phyloP scores from a whole-genome alignment of 768 basidiomycete genomes.

The Lactarius deliciosus region DNA sequence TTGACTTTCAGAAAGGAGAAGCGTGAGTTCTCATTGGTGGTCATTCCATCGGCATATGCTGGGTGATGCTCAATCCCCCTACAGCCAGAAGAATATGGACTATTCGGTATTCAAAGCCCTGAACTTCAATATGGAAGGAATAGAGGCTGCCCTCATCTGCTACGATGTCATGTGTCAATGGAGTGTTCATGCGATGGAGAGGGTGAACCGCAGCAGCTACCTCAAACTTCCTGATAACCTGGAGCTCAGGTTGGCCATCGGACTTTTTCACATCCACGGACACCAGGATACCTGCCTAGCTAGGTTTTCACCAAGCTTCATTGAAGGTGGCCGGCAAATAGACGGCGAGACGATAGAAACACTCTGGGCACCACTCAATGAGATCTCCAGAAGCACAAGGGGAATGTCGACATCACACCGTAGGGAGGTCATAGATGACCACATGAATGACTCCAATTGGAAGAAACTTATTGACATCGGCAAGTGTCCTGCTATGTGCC shows the following conservation, averaged over 20 bases:
- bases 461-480: conserved; percentile 9
- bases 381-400: no score
- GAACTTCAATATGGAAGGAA: no score
- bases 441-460: background rate
- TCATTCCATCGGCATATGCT: background rate
- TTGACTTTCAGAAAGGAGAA: no score
- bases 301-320: conserved; percentile 5
- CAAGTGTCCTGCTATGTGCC: background rate
- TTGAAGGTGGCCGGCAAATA: conserved; percentile 7
- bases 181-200: conserved; percentile 5
- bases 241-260: no score
- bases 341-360: conserved; percentile 17
- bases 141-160: no score
- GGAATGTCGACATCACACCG: no score
- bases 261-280: conserved; percentile 3
- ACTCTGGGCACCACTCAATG: no score
- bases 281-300: conserved; percentile 12
- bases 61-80: background rate
- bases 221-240: conserved; percentile 4
- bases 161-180: background rate
- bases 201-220: background rate
- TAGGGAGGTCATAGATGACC: no score
- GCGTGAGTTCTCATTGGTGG: background rate
- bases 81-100: background rate
- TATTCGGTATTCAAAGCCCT: no score